Base-by-base conservation (phyloP, 441 rosid species). In the Erysimum cheiri region DNA sequence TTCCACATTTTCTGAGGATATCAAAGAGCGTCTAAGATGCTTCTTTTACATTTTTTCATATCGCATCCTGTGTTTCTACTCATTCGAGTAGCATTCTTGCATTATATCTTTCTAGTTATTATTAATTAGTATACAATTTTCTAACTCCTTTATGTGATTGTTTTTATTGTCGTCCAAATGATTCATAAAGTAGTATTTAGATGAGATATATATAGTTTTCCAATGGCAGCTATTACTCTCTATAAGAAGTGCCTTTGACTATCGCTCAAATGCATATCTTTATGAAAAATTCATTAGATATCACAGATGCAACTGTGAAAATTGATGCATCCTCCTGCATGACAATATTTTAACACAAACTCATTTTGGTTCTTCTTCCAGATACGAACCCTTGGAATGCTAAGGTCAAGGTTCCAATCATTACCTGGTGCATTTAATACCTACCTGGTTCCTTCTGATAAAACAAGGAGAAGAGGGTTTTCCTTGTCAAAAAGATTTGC, bases 301-400 rank as follows among this genome's bases (percentile, higher is more conserved):
- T 29, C 61, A 54, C 22, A 55, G 13, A 41, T 6, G 50, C 22
- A 47, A 31, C 43, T 32, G n/a, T 43, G 39, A 6, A 26, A 9
- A 49, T 35, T 33, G 36, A 19, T 47, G 37, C 62, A 35, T 22
- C 14, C 3, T 60, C 56, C 28, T 17, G 28, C 70, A 39, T 59
- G 37, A 50, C 9, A 64, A 65, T 59, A 43, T 28, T 53, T 28
- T 26, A 24, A 43, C 28, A 26, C 56, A 70, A 46, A 29, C 41
- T 73, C 66, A 62, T 46, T 19, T 69, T 22, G 50, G 17, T 35
- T 52, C 28, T 70, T 33, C 43, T 55, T 62, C 50, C 57, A 93
- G 99, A 87, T 96, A 77, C 88, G 97, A 72, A 96, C 99, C 32
- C 81, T 96, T 71, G 98, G 94, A 70, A 96, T 96, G 99, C 88